Conservation (phyloP, 805 yeast genomes). For the Candida piceae region DNA sequence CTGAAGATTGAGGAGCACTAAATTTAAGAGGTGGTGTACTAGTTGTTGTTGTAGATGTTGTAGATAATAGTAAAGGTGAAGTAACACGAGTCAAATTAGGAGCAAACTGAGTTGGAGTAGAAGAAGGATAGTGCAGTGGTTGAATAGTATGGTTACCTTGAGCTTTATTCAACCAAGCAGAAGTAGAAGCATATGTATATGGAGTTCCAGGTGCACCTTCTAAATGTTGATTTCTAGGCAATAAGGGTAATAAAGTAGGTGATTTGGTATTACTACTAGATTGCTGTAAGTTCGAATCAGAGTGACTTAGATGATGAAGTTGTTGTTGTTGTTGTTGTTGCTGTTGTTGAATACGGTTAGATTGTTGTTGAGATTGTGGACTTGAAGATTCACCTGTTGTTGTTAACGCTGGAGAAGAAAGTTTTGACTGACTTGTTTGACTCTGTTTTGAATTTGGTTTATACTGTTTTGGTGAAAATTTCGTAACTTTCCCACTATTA, state of each 20-base stretch:
- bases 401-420: constrained; percentile 15
- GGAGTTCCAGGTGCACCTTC: constrained; percentile 24
- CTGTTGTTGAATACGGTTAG: not conserved
- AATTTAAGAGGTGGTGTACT: constrained; percentile 26
- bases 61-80: constrained; percentile 54
- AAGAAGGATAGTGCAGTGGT: constrained; percentile 60
- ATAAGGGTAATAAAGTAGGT: constrained; percentile 36
- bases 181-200: constrained; percentile 24
- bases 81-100: constrained; percentile 59
- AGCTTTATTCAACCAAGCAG: constrained; percentile 24
- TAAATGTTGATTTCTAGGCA: constrained; percentile 32
- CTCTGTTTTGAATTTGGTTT: constrained; percentile 26
- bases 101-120: constrained; percentile 68
- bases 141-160: constrained; percentile 34
- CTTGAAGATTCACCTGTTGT: constrained; percentile 1
- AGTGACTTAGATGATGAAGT: constrained; percentile 10
- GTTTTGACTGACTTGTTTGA: constrained; percentile 8
- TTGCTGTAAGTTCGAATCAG: not conserved
- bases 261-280: constrained; percentile 17
- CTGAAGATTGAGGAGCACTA: constrained; percentile 36
- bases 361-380: constrained; percentile 7
- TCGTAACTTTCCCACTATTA: constrained; percentile 20
- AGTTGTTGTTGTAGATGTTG: constrained; percentile 33
- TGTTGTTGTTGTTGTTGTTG: constrained; percentile 1
- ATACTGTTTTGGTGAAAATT: constrained; percentile 35